These are phyloP conservation scores for Fusarium burgessii DNA, from an alignment of 2,329 filamentous ascomycete species.

Conservation along the genomic window DNA sequence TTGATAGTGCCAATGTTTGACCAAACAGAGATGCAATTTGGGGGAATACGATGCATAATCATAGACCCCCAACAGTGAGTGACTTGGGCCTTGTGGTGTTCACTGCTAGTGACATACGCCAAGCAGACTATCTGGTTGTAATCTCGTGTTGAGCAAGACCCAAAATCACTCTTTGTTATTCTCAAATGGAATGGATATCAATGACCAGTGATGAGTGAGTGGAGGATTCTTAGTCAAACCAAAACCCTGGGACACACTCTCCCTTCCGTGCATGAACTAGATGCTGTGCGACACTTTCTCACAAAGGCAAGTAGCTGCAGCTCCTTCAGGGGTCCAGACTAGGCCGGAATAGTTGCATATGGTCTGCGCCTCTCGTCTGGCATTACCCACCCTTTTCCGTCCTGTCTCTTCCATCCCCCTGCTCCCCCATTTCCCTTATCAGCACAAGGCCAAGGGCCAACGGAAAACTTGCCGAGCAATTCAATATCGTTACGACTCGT, in stretches of 20 bases:
- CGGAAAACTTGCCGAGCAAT: constrained; percentile 23
- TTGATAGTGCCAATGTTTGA: constrained; percentile 11
- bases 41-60: constrained; percentile 24
- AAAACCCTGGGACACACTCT: constrained; percentile 27
- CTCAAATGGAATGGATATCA: too few relatives aligned
- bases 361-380: constrained; percentile 36
- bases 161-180: neutral
- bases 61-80: constrained; percentile 4
- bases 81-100: neutral
- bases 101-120: constrained; percentile 32
- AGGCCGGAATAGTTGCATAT: constrained; percentile 10
- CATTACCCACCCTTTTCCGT: constrained; percentile 9
- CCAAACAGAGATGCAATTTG: constrained; percentile 28
- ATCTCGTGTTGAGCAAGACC: constrained; percentile 29
- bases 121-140: constrained; percentile 18
- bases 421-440: constrained; percentile 32
- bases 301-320: constrained; percentile 10
- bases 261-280: constrained; percentile 25
- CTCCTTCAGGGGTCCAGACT: constrained; percentile 29
- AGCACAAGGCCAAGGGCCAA: neutral
- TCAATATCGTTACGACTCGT: constrained; percentile 1
- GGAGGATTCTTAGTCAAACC: constrained; percentile 11
- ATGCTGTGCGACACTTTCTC: constrained; percentile 29
- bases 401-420: constrained; percentile 2
- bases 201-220: neutral